phyloP scores from a whole-genome alignment of 75 land plant species.

The Azolla pinnata region DNA sequence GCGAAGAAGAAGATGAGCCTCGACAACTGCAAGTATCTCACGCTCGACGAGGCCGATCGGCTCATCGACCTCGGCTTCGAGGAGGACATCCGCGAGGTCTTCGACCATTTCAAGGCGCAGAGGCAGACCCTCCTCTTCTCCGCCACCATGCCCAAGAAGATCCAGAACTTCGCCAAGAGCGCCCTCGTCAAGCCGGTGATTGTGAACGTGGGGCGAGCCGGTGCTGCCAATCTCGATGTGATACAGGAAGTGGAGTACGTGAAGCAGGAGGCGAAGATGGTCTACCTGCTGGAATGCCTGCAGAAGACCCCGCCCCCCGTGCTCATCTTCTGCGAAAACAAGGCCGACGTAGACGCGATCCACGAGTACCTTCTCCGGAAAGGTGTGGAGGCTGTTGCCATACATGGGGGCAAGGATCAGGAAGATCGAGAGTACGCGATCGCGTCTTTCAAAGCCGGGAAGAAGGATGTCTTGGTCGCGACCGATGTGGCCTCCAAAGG shows the following conservation, averaged over 20 bases:
- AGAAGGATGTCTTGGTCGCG: constrained; percentile 88
- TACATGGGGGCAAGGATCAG: constrained; percentile 94
- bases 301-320: constrained; percentile 95
- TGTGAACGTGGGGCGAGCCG: constrained; percentile 87
- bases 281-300: constrained; percentile 78
- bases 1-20: constrained; percentile 94
- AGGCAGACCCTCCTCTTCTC: constrained; percentile 78
- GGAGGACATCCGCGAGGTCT: constrained; percentile 83
- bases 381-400: constrained; percentile 89
- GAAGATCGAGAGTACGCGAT: constrained; percentile 91
- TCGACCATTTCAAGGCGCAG: constrained; percentile 86
- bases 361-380: constrained; percentile 85
- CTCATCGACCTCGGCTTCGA: constrained; percentile 83
- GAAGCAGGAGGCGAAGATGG: constrained; percentile 90
- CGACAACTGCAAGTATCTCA: constrained; percentile 83
- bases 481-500: constrained; percentile 94
- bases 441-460: constrained; percentile 63
- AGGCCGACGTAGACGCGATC: constrained; percentile 91
- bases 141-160: constrained; percentile 92
- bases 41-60: constrained; percentile 83
- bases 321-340: constrained; percentile 84
- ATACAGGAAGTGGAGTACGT: constrained; percentile 96
- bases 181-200: constrained; percentile 85
- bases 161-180: constrained; percentile 84
- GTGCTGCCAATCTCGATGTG: constrained; percentile 93